These are phyloP conservation scores for Calonectria pauciramosa DNA, from an alignment of 2,329 filamentous ascomycete genomes.

Conservation along the genomic window DNA sequence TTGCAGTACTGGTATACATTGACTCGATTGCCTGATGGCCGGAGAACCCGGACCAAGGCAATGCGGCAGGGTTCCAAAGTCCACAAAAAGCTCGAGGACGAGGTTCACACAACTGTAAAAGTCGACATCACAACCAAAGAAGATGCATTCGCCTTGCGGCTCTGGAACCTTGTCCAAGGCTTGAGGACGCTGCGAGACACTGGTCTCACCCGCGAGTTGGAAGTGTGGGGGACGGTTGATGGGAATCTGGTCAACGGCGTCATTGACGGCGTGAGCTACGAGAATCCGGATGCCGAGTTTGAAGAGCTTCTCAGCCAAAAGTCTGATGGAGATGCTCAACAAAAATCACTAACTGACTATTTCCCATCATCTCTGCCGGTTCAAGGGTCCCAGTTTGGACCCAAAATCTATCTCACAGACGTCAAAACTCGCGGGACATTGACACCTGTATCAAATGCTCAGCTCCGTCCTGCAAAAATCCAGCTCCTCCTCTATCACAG, in stretches of 20 bases:
- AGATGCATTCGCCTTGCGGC: constrained; percentile 83
- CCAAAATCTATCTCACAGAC: constrained; percentile 81
- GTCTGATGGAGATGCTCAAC: constrained; percentile 44
- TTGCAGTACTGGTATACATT: constrained; percentile 93
- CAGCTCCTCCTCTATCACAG: constrained; percentile 93
- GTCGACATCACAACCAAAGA: constrained; percentile 82
- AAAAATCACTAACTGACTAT: constrained; percentile 58
- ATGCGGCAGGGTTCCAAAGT: constrained; percentile 88
- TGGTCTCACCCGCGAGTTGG: constrained; percentile 81
- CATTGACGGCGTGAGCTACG: constrained; percentile 87
- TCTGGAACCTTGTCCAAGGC: constrained; percentile 95
- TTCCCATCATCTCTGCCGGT: constrained; percentile 47
- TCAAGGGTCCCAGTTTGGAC: constrained; percentile 1
- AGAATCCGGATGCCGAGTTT: constrained; percentile 79
- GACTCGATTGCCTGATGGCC: constrained; percentile 77
- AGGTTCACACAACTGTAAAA: constrained; percentile 83
- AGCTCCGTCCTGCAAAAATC: constrained; percentile 83
- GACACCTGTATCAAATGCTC: constrained; percentile 74
- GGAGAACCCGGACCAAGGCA: constrained; percentile 80
- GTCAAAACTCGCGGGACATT: constrained; percentile 84
- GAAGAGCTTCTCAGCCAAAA: constrained; percentile 67
- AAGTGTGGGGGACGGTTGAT: constrained; percentile 88
- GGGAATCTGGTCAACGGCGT: constrained; percentile 89
- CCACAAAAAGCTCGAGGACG: constrained; percentile 86
- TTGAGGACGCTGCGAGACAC: constrained; percentile 79